Percentiles rank a stretch among this genome's conserved stretches.
These are phyloP conservation scores for Alisma plantagoaquatica DNA, from an alignment of 106 monocot species.

Conservation along the genomic window DNA sequence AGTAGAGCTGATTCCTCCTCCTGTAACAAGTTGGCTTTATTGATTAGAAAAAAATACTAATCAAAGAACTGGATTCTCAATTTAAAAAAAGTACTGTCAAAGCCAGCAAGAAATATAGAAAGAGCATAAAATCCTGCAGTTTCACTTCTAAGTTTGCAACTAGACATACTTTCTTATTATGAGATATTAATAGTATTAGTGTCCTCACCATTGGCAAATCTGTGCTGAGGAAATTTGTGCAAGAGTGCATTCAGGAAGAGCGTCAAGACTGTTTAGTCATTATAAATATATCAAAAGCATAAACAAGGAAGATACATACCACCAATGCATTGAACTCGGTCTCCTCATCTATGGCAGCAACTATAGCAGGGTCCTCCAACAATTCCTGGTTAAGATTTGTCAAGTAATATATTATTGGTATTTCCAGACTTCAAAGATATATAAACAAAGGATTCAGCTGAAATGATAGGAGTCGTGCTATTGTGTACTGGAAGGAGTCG, in stretches of 20 bases:
- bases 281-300: background rate
- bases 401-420: background rate
- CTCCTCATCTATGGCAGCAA: conserved; percentile 67
- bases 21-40: conserved; percentile 11
- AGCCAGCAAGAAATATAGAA: background rate
- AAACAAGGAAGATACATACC: no score
- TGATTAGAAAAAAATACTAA: background rate
- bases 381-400: conserved; percentile 39
- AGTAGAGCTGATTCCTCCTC: conserved; percentile 53
- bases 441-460: no score
- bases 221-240: no score
- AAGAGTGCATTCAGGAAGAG: no score
- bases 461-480: no score
- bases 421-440: no score
- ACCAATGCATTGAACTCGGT: no score
- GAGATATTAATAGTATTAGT: no score
- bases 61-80: background rate
- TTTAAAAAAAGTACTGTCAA: background rate
- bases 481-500: no score
- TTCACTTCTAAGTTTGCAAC: background rate
- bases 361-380: conserved; percentile 67
- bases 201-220: no score
- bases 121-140: background rate
- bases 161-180: no score
- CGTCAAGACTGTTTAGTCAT: no score